Base-by-base conservation (phyloP, 2,329 filamentous ascomycete genomes). In the Chaetothyriales sp. region DNA sequence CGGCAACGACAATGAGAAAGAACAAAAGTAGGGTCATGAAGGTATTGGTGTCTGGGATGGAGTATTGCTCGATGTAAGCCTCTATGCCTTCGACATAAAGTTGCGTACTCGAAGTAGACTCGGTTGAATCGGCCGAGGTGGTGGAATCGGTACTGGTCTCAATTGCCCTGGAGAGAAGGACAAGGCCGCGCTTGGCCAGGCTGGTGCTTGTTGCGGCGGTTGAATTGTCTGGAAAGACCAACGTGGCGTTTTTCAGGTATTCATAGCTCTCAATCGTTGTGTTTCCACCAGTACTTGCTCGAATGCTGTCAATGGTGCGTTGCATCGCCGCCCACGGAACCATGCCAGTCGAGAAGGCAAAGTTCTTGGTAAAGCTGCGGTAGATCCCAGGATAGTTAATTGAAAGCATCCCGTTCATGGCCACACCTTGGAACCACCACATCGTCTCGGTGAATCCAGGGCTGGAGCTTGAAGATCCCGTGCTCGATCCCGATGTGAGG, bases 1-100 rank as follows among this genome's bases (percentile, higher is more conserved):
- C 78, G 3, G 81, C 89, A 56, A 96, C 79, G 49, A 93, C 75
- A 57, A 95, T 92, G 55, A 87, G 86, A 54, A 95, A 90, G 53
- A 95, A 73, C 48, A 96, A 73, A 1, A 96, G 76, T 3, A 95
- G 81, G 0, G 87, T 95, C 89, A 98, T 94, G 71, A 96, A 96
- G 1, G 87, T 88, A 70, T 95, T 94, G 47, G 85, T 81, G 59
- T 84, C 79, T 18, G 92, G 92, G 49, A 96, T 88, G 44, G 79
- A 80, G 51, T 95, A 77, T 64, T 89, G 75, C 64, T 95, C 81
- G n/a, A 82, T 83, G 62, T 84, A 94, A 26, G 79, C 85, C 65
- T 89, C 77, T 61, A 96, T 84, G 49, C 87, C 86, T 46, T 78
- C 75, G 32, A 94, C 84, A 2, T 73, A 65, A 49, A 76, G 70